Conservation (phyloP, 208 protist species). For the Acanthamoeba triangularis region DNA sequence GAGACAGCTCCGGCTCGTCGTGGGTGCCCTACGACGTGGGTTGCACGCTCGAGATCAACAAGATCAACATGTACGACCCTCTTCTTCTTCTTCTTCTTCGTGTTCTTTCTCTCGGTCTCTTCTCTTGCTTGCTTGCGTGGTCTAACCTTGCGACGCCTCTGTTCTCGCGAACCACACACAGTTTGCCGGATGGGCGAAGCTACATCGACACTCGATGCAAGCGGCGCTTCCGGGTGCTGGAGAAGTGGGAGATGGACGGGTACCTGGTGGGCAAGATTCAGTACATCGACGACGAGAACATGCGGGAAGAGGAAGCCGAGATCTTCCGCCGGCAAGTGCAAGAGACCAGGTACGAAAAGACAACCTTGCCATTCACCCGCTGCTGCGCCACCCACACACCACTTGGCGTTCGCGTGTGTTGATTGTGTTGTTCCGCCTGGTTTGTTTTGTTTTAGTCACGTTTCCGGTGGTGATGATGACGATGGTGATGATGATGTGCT, state of each 20-base stretch:
- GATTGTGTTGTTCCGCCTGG: not conserved
- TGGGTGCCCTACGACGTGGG: constrained; percentile 39
- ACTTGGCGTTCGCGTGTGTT: not conserved
- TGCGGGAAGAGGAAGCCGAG: not conserved
- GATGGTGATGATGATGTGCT: not conserved
- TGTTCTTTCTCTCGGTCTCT: not conserved
- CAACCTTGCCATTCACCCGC: not conserved
- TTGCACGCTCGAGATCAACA: not conserved
- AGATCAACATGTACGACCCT: constrained; percentile 42
- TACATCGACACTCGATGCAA: constrained; percentile 68
- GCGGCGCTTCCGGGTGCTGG: constrained; percentile 59
- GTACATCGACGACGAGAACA: constrained; percentile 71
- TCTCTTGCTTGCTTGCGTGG: not conserved
- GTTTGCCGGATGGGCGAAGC: constrained; percentile 58
- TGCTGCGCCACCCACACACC: not conserved
- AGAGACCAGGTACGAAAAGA: not conserved
- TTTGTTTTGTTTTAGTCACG: not conserved
- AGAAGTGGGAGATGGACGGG: constrained; percentile 67
- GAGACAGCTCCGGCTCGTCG: not conserved
- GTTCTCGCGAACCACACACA: not conserved
- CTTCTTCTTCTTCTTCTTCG: not conserved
- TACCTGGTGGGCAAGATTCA: constrained; percentile 74
- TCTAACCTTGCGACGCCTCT: not conserved
- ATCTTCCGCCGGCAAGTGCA: not conserved
- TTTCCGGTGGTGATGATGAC: not conserved